Conservation (phyloP, 352 stramenopile species). For the Globisporangium ultimum region DNA sequence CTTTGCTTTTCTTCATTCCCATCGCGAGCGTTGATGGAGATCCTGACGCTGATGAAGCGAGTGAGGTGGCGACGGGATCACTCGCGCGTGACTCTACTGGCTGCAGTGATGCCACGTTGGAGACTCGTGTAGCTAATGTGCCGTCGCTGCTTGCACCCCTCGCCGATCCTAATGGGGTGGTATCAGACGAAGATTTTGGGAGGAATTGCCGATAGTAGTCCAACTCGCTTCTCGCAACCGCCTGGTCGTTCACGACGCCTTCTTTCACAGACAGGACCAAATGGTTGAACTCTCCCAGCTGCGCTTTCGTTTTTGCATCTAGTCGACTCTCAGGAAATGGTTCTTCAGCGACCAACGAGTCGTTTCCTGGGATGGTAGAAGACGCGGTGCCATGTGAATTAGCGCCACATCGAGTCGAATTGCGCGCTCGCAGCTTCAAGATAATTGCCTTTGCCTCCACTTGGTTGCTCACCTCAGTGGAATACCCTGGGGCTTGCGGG, state of each 20-base stretch:
- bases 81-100: neutral
- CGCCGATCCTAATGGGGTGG: neutral
- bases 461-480: constrained; percentile 22
- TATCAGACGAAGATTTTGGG: constrained; percentile 16
- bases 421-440: constrained; percentile 25
- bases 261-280: constrained; percentile 45
- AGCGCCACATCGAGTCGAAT: constrained; percentile 9
- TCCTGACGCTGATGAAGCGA: neutral
- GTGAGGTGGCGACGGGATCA: neutral
- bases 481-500: constrained; percentile 4
- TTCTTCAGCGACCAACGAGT: constrained; percentile 6
- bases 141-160: constrained; percentile 5
- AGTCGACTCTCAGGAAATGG: constrained; percentile 29
- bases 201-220: constrained; percentile 55
- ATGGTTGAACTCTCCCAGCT: constrained; percentile 53
- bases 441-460: constrained; percentile 36
- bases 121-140: neutral
- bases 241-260: constrained; percentile 26
- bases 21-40: neutral
- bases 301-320: constrained; percentile 28
- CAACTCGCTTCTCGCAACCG: constrained; percentile 44
- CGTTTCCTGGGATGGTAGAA: neutral
- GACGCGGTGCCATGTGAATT: neutral
- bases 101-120: neutral
- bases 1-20: neutral